Evolutionary conservation across 441 rosid species (phyloP).

Genomic region (Lepidium campestre): DNA sequence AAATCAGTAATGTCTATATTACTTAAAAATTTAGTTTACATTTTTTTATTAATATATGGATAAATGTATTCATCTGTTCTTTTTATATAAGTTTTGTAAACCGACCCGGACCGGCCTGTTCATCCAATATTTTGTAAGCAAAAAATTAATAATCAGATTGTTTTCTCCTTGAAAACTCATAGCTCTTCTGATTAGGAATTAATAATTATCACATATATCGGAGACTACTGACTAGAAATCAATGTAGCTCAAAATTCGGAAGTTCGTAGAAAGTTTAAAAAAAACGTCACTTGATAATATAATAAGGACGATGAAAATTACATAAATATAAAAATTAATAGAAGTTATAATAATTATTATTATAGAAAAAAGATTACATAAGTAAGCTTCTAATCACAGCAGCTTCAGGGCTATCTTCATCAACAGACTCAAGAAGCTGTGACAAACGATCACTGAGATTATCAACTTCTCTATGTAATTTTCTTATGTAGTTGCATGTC

Average conservation of each 20-base stretch:
- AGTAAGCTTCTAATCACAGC: constrained; percentile 64
- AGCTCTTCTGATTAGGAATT: background rate
- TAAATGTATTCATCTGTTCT: background rate
- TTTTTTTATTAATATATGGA: no score
- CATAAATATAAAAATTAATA: constrained; percentile 2
- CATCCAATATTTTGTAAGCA: background rate
- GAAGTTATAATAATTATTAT: background rate
- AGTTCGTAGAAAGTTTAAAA: background rate
- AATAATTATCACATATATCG: background rate
- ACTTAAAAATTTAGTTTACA: no score
- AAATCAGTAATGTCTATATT: no score
- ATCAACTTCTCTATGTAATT: constrained; percentile 69
- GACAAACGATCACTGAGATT: constrained; percentile 72
- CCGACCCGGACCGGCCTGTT: no score
- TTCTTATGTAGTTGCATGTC: constrained; percentile 77
- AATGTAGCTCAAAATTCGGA: background rate
- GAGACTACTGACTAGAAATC: background rate
- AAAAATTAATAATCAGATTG: background rate
- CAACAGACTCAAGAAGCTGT: constrained; percentile 60
- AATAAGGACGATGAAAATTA: constrained; percentile 19
- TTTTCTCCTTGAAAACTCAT: background rate
- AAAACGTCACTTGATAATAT: constrained; percentile 20
- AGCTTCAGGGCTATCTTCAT: constrained; percentile 74
- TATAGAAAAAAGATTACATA: constrained; percentile 30
- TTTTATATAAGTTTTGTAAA: no score